Conservation (phyloP, 2,329 filamentous ascomycete species). For the Clarireedia sp. region DNA sequence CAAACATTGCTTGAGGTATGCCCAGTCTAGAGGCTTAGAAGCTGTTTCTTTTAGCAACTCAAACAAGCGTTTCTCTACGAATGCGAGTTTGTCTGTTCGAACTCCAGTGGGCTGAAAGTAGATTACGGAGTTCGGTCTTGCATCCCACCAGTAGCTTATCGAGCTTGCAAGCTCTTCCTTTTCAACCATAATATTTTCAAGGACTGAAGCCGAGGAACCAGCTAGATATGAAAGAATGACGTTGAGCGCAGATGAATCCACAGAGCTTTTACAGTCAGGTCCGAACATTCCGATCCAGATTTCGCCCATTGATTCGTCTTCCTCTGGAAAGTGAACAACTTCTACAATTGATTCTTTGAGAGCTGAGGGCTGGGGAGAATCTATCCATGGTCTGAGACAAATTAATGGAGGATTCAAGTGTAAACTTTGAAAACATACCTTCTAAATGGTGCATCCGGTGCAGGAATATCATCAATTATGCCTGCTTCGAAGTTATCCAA, state of each 20-base stretch:
- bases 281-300: slow-evolving; percentile 82
- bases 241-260: slow-evolving; percentile 65
- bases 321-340: slow-evolving; percentile 86
- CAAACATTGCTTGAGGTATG: slow-evolving; percentile 83
- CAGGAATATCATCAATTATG: slow-evolving; percentile 74
- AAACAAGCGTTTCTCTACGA: slow-evolving; percentile 80
- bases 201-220: slow-evolving; percentile 83
- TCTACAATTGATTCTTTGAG: slow-evolving; percentile 67
- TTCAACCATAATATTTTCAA: slow-evolving; percentile 90
- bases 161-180: slow-evolving; percentile 86
- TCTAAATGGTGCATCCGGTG: slow-evolving; percentile 66
- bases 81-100: slow-evolving; percentile 72
- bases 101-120: slow-evolving; percentile 83
- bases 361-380: slow-evolving; percentile 69
- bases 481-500: slow-evolving; percentile 83
- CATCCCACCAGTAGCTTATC: slow-evolving; percentile 71
- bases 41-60: slow-evolving; percentile 76
- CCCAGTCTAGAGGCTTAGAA: slow-evolving; percentile 75
- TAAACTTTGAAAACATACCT: slow-evolving; percentile 25
- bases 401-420: slow-evolving; percentile 8
- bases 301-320: slow-evolving; percentile 90
- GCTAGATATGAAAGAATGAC: slow-evolving; percentile 80
- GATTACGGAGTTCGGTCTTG: slow-evolving; percentile 73
- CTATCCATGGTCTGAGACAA: slow-evolving; percentile 67
- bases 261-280: slow-evolving; percentile 65